Base-by-base conservation (phyloP, 2,329 filamentous ascomycete species). In the Diaporthe batatas region DNA sequence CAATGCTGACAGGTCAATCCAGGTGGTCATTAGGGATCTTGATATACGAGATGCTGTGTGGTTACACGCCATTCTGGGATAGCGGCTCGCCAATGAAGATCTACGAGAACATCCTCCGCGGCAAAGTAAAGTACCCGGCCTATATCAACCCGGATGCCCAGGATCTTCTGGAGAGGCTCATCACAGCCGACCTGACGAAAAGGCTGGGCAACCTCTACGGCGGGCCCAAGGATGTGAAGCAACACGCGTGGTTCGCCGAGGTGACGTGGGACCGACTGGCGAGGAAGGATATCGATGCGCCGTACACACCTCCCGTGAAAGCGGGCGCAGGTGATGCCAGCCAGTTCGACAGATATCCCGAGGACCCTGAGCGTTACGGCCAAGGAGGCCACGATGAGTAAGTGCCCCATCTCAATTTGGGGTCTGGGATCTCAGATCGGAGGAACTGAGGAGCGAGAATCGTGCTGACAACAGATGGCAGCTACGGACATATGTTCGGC, bases 1-100 rank as follows among this genome's bases (percentile, higher is more conserved):
- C 39, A 32, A 25, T 64, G 44, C 58, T 72, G 57, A 74, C 73
- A 74, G 23, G 12, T 67, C 74, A 72, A 75, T 65, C 18, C 77
- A 98, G 95, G 95, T 99, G 96, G 96, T 98, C 96, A 69, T 88
- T 99, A 73, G 96, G 96, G 58, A 98, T 99, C 81, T 86, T 99
- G 78, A 98, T 99, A 82, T 99, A 98, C 83, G 96, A 99, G 87
- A 99, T 99, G 96, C 90, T 99, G 49, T 98, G 96, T 81, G 96
- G 96, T 36, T 99, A 98, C 84, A 99, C 96, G 6, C 96, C 96
- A 6, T 99, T 99, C 86, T 99, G 96, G 96, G 96, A 99, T 82
- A 94, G 94, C 78, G 96, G 96, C 71, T 98, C 94, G 57, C 96
- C 96, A 3, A 97, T 99, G 91, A 98, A 98, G 85, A 99, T 99